These are phyloP conservation scores for Beauveria medogensis DNA, from an alignment of 2,329 filamentous ascomycete species.

Conservation along the genomic window DNA sequence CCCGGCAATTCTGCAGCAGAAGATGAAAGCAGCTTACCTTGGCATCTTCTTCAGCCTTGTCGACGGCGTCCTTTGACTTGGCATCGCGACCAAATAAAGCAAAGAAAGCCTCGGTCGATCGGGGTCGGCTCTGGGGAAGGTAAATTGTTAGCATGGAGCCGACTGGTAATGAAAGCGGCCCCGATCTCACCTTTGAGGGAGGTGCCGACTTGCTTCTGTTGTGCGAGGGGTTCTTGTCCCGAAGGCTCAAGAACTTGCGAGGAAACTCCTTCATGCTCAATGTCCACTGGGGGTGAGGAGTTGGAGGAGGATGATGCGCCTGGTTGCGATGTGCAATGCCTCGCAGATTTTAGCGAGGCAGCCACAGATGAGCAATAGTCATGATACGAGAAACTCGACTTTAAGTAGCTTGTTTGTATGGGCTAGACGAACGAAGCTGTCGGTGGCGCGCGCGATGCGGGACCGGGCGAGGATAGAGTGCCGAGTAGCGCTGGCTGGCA, in stretches of 20 bases:
- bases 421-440: neutral
- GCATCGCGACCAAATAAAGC: constrained; percentile 57
- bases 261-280: constrained; percentile 46
- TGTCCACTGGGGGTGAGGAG: constrained; percentile 6
- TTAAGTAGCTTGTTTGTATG: neutral
- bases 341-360: constrained; percentile 26
- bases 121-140: constrained; percentile 37
- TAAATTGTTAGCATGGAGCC: constrained; percentile 8
- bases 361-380: constrained; percentile 20
- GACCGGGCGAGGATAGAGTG: neutral
- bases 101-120: constrained; percentile 50
- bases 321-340: constrained; percentile 12
- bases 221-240: constrained; percentile 53
- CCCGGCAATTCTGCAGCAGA: neutral
- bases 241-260: constrained; percentile 61
- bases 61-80: constrained; percentile 39
- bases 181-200: constrained; percentile 27
- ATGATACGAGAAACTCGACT: constrained; percentile 18
- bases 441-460: neutral
- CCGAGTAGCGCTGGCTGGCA: neutral
- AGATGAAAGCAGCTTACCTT: constrained; percentile 24
- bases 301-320: neutral
- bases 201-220: constrained; percentile 49
- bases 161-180: neutral
- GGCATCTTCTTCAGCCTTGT: constrained; percentile 37